Percentiles rank a stretch among this genome's conserved stretches.
These are phyloP conservation scores for Craterostigma plantagineum DNA, from an alignment of 257 asterid species.

Conservation along the genomic window DNA sequence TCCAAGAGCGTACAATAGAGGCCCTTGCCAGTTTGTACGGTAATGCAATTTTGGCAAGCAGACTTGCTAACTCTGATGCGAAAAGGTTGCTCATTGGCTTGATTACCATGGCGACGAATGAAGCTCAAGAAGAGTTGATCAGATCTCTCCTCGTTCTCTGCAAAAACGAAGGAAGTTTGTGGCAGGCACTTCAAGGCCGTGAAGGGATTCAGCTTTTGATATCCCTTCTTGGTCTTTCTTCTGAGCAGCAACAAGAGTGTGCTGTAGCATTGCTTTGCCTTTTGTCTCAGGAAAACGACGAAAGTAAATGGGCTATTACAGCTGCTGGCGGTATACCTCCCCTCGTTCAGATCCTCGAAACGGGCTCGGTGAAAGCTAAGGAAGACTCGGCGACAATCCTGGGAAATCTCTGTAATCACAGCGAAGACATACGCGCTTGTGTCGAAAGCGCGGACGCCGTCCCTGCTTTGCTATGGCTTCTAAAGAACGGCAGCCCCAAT, in stretches of 20 bases:
- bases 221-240: constrained; percentile 94
- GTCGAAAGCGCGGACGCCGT: constrained; percentile 99
- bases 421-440: constrained; percentile 98
- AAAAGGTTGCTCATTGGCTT: constrained; percentile 81
- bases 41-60: constrained; percentile 48
- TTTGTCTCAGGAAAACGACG: constrained; percentile 81
- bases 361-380: constrained; percentile 91
- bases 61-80: constrained; percentile 81
- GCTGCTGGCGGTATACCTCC: constrained; percentile 99
- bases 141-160: constrained; percentile 72
- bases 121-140: constrained; percentile 85
- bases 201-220: constrained; percentile 96
- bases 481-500: constrained; percentile 84
- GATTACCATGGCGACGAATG: constrained; percentile 87
- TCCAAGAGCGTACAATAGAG: constrained; percentile 94
- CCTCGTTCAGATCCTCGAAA: constrained; percentile 90
- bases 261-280: constrained; percentile 94
- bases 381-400: constrained; percentile 98
- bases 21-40: constrained; percentile 99
- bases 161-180: constrained; percentile 73
- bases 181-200: constrained; percentile 98
- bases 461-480: constrained; percentile 91
- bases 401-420: constrained; percentile 95
- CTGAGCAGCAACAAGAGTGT: constrained; percentile 99
- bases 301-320: constrained; percentile 98